Evolutionary conservation across 345 rosid genomes (phyloP), one percentile per base, ranked within the genome.

Genomic region (Salix udensis): DNA sequence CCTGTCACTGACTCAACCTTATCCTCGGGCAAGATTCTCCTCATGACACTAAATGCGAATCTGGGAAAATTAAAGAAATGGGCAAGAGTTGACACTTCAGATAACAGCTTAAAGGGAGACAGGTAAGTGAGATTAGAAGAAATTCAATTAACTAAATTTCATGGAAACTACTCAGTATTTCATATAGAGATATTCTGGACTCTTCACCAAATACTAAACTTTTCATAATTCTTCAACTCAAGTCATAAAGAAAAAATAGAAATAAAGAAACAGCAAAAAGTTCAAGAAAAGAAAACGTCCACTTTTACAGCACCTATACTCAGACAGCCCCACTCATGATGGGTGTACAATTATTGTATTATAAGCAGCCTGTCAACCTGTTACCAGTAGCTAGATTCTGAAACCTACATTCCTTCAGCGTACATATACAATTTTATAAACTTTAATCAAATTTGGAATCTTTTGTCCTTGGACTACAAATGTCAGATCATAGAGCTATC

Each of bases 1-100:
- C 99, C 80, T n/a, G 91, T 83, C 70, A 96, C 88, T 0, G 79
- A 66, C 73, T 90, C 90, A n/a, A 89, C 98, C 86, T 94, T 96
- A n/a, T 87, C 93, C 85, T 96, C 99, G 0, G 99, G 98, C 85
- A 96, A 76, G 82, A 88, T 76, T 84, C 98, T 91, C 86, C 91
- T 91, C 85, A 96, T 72, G n/a, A 85, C 73, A 61, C 89, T 85
- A 61, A 71, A 90, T 23, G 87, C 99, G 77, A 30, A 88, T 76
- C 99, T 96, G 84, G 80, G 31, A 70, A 46, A 26, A 65, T 60
- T 68, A 73, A 68, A 21, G 62, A 65, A 67, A 65, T 28, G 23
- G 10, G 10, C 9, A 39, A 48, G 31, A 60, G 26, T 16, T 55
- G 46, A 53, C 24, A 44, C 68, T 16, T 23, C 15, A 31, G 69